These are phyloP conservation scores for Gossypioides kirkii DNA, from an alignment of 345 rosid genomes.

Conservation along the genomic window DNA sequence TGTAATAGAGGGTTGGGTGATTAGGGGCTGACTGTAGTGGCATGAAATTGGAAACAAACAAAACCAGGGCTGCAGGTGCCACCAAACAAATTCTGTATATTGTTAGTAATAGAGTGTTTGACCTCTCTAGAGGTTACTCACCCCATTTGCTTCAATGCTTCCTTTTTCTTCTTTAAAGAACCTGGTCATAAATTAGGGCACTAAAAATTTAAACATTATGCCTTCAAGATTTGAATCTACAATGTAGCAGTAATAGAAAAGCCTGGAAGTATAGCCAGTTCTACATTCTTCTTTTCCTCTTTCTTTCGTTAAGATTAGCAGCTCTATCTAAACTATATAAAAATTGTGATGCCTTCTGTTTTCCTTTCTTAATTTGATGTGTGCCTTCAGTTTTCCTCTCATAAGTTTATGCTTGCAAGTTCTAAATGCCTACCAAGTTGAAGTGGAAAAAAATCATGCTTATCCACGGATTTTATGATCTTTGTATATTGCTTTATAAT, in stretches of 20 bases:
- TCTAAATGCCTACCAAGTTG: not conserved
- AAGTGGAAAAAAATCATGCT: not conserved
- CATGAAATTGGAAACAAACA: not conserved
- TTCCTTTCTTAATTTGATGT: not conserved
- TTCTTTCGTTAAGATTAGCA: not conserved
- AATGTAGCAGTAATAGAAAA: no score
- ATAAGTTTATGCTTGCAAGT: not conserved
- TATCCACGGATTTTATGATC: not conserved
- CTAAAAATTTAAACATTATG: no score
- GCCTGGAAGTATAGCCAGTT: not conserved
- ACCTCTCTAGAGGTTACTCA: not conserved
- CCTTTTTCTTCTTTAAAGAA: not conserved
- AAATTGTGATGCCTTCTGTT: not conserved
- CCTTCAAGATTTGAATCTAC: no score
- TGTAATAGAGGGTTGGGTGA: not conserved
- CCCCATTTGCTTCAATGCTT: not conserved
- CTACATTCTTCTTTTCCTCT: not conserved
- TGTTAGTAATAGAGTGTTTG: not conserved
- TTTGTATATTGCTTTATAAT: not conserved
- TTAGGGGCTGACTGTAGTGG: not conserved
- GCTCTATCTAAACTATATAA: not conserved
- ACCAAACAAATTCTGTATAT: not conserved
- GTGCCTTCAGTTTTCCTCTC: not conserved
- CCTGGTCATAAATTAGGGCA: no score
- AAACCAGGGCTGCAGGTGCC: not conserved